A percentile compares a stretch with the other conserved stretches of the same genome.
Evolutionary conservation across 2,329 filamentous ascomycete genomes (phyloP).

Genomic region (Cordyceps militaris): DNA sequence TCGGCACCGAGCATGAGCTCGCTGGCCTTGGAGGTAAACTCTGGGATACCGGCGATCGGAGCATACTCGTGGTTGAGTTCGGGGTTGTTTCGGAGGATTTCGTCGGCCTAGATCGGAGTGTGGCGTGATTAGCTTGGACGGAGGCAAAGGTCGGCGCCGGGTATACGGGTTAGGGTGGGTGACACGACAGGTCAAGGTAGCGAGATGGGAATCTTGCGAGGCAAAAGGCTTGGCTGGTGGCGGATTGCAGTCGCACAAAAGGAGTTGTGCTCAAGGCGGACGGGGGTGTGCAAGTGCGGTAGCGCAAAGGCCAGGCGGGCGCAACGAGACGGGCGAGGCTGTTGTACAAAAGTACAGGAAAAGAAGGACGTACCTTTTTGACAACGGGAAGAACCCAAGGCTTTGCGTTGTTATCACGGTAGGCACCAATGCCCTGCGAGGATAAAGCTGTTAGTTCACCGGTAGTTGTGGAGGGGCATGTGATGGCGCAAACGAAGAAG

Average conservation of each 20-base stretch:
- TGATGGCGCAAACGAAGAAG: neutral
- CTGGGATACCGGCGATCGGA: constrained; percentile 80
- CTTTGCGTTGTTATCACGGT: constrained; percentile 90
- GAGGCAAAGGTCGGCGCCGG: neutral
- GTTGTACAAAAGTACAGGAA: neutral
- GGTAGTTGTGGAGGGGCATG: neutral
- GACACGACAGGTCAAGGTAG: neutral
- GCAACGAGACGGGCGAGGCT: neutral
- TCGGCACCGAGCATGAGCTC: constrained; percentile 78
- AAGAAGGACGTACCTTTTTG: constrained; percentile 63
- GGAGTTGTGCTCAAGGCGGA: neutral
- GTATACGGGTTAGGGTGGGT: neutral
- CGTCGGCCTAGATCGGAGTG: constrained; percentile 63
- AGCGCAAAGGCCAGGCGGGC: neutral
- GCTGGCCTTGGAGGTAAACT: constrained; percentile 83
- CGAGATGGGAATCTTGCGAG: neutral
- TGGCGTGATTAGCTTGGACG: neutral
- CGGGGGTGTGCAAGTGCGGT: neutral
- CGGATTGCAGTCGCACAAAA: neutral
- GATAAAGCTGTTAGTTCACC: neutral
- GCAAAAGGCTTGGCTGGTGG: neutral
- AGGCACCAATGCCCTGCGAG: constrained; percentile 73
- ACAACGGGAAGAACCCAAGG: constrained; percentile 96
- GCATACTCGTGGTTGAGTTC: constrained; percentile 97
- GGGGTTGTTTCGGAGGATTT: constrained; percentile 80